A percentile compares a stretch with the other conserved stretches of the same genome.
Evolutionary conservation across 31 red algal genomes (phyloP).

Genomic region (Endocladia muricata): DNA sequence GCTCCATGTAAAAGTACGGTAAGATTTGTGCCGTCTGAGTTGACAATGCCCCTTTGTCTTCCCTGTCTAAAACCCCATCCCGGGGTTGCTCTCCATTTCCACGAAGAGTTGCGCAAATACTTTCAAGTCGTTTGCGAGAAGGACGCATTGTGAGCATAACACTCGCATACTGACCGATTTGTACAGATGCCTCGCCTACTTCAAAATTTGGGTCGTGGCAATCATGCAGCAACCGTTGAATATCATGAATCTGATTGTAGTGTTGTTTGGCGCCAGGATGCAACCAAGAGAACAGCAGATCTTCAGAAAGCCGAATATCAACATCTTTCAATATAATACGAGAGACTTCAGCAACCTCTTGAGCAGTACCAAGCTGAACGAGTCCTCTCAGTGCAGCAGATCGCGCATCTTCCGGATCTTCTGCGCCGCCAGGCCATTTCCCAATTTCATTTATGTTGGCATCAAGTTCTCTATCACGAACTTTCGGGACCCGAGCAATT

Average conservation of each 20-base stretch:
- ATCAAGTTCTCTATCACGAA: background rate
- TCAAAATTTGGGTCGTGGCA: conserved; percentile 60
- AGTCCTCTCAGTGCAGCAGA: conserved; percentile 9
- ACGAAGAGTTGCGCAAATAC: conserved; percentile 50
- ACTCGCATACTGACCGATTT: conserved; percentile 57
- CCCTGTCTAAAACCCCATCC: background rate
- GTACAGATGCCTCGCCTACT: conserved; percentile 51
- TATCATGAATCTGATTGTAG: conserved; percentile 67
- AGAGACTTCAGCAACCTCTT: conserved; percentile 58
- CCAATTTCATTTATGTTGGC: background rate
- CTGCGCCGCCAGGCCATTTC: background rate
- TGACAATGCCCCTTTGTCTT: background rate
- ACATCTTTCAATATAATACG: conserved; percentile 75
- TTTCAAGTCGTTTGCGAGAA: conserved; percentile 39
- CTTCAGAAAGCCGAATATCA: conserved; percentile 45
- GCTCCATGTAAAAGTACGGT: conserved; percentile 78
- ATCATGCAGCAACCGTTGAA: conserved; percentile 52
- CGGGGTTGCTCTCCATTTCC: background rate
- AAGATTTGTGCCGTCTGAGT: background rate
- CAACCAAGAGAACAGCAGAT: conserved; percentile 60
- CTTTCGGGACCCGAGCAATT: conserved; percentile 19
- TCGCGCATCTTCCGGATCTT: conserved; percentile 15
- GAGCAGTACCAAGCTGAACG: conserved; percentile 29
- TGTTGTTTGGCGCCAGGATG: conserved; percentile 68
- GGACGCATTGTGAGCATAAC: conserved; percentile 73